Evolutionary conservation across 2,329 filamentous ascomycete genomes (phyloP), one percentile per base, ranked within the genome.

Genomic region (Exophiala spinifera): DNA sequence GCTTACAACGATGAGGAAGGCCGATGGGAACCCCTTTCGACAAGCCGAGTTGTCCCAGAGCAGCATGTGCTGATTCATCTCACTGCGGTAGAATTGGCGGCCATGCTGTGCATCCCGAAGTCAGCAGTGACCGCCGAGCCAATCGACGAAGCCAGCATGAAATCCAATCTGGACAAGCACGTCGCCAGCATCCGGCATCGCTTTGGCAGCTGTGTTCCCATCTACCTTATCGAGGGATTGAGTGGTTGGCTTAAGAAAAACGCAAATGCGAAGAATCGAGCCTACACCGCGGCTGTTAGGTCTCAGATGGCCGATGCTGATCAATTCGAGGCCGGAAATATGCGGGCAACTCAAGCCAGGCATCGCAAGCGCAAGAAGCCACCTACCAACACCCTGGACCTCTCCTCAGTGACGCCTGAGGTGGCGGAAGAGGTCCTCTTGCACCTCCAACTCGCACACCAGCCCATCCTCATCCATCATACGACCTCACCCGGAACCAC

Each of bases 191-290:
- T 89, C 62, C 80, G 79, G 64, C 71, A 65, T 0, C 72, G 76
- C 45, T 85, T 86, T 63, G 72, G 77, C 0, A 65, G 65, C 1
- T 75, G 79, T 60, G 79, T 78, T 37, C 68, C 84, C 11, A 80
- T 92, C 37, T 90, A 89, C 63, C 71, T 92, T 0, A 80, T 94
- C 17, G 85, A 92, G 64, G 88, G 88, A 0, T 72, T 91, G 0
- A 73, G 68, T 0, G 63, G 76, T 0, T 89, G 85, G 82, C 81
- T 85, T 72, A 79, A 82, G 53, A 89, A 86, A 67, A 89, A 88
- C 61, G 78, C 79, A 44, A 87, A 80, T 59, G 71, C 81, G 1
- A 79, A 84, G 33, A 89, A 91, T 64, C 76, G 84, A 46, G 80
- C 85, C 46, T 91, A 87, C 66, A 75, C 80, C 49, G 82, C 82